Conservation (phyloP, 202 grass and related monocot species). For the Setaria viridis region DNA sequence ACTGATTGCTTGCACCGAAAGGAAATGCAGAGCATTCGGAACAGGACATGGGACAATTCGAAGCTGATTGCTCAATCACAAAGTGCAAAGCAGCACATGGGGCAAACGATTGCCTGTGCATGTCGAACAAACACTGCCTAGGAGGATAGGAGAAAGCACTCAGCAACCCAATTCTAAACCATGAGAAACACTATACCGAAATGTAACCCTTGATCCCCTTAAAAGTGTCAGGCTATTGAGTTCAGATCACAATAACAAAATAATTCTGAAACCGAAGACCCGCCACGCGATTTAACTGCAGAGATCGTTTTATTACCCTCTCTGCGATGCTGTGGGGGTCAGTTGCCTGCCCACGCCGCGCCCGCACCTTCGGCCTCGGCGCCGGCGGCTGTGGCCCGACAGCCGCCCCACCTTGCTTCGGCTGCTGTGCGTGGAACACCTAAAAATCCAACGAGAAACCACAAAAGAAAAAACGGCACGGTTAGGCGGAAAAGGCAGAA, state of each 20-base stretch:
- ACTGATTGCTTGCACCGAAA: conserved; percentile 32
- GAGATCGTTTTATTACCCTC: conserved; percentile 61
- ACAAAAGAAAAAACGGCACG: not conserved
- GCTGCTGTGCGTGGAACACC: conserved; percentile 83
- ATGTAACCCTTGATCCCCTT: not conserved
- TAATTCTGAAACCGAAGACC: not conserved
- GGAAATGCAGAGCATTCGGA: conserved; percentile 34
- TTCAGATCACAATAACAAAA: not conserved
- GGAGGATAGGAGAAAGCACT: not conserved
- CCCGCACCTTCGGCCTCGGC: conserved; percentile 89
- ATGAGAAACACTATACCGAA: not conserved
- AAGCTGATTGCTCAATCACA: conserved; percentile 13
- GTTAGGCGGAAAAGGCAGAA: not conserved
- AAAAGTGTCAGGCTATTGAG: not conserved
- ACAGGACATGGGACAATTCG: conserved; percentile 4
- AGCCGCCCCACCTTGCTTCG: conserved; percentile 61
- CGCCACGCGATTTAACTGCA: not conserved
- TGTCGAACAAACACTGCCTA: not conserved
- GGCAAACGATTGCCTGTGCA: not conserved
- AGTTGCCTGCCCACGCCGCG: conserved; percentile 91
- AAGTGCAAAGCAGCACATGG: not conserved
- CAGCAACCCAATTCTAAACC: conserved; percentile 5
- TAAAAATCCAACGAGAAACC: conserved; percentile 47
- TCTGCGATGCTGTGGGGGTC: conserved; percentile 99
- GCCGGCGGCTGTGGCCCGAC: conserved; percentile 70